phyloP scores from a whole-genome alignment of 2,329 filamentous ascomycete genomes.

The Claviceps sp. region DNA sequence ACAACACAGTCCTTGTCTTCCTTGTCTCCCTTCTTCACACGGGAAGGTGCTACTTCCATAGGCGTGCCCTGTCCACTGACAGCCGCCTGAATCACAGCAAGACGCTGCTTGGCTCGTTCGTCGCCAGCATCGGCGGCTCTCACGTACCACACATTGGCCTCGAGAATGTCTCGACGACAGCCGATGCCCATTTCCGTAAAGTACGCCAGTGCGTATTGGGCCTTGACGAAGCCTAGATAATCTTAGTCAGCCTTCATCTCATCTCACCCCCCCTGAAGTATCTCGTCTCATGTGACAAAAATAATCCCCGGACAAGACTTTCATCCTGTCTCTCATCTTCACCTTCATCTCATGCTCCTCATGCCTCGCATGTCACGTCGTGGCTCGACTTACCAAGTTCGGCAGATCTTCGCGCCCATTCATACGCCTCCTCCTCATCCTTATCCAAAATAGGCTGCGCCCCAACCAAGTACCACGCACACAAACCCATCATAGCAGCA shows the following conservation, averaged over 20 bases:
- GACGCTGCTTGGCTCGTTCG: conserved; percentile 72
- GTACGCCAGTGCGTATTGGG: conserved; percentile 91
- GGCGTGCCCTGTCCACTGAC: conserved; percentile 44
- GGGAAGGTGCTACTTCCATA: conserved; percentile 42
- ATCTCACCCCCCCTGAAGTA: not conserved
- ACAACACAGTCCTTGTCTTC: conserved; percentile 45
- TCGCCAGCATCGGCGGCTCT: conserved; percentile 87
- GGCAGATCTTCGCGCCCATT: conserved; percentile 84
- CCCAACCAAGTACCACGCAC: conserved; percentile 96
- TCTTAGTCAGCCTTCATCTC: not conserved
- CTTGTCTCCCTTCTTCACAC: conserved; percentile 35
- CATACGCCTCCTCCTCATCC: conserved; percentile 90
- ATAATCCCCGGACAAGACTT: not conserved
- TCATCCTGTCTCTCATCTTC: not conserved
- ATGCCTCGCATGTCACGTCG: not conserved
- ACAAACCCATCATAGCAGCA: conserved; percentile 92
- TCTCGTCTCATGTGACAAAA: too few relatives aligned
- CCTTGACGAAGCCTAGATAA: conserved; percentile 49
- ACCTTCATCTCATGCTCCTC: not conserved
- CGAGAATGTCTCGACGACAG: conserved; percentile 82
- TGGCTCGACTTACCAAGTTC: conserved; percentile 53
- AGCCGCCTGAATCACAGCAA: conserved; percentile 76
- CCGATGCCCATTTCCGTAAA: conserved; percentile 99
- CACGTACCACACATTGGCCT: conserved; percentile 98
- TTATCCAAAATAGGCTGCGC: conserved; percentile 85